Conservation (phyloP, 169 alveolate species). For the Plasmodium adleri region DNA sequence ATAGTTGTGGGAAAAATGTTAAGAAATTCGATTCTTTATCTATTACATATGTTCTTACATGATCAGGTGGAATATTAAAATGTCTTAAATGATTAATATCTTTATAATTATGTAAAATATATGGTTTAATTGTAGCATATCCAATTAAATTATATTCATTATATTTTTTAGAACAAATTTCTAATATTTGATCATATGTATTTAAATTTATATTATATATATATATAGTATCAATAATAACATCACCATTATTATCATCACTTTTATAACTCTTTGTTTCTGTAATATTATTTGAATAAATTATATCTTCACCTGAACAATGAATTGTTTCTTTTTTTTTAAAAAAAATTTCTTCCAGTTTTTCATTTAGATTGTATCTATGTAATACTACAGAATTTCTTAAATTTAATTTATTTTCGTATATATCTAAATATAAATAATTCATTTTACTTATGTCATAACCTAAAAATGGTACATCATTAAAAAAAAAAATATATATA, state of each 20-base stretch:
- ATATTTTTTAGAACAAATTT: slow-evolving; percentile 27
- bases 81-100: slow-evolving; percentile 20
- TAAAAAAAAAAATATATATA: not conserved
- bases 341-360: slow-evolving; percentile 32
- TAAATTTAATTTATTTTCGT: slow-evolving; percentile 21
- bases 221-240: slow-evolving; percentile 14
- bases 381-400: slow-evolving; percentile 25
- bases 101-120: slow-evolving; percentile 32
- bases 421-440: slow-evolving; percentile 43
- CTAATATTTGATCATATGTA: slow-evolving; percentile 32
- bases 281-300: slow-evolving; percentile 23
- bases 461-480: slow-evolving; percentile 5
- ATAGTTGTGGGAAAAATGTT: slow-evolving; percentile 37
- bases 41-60: slow-evolving; percentile 35
- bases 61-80: slow-evolving; percentile 46
- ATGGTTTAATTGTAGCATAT: slow-evolving; percentile 30
- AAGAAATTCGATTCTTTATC: slow-evolving; percentile 27
- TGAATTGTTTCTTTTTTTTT: slow-evolving; percentile 18
- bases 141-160: slow-evolving; percentile 48
- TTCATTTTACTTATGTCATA: slow-evolving; percentile 34
- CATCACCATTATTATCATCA: not conserved
- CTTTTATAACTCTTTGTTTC: not conserved
- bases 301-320: slow-evolving; percentile 64
- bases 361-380: slow-evolving; percentile 7
- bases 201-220: slow-evolving; percentile 27